Evolutionary conservation across 2,329 filamentous ascomycete genomes (phyloP), one percentile per base, ranked within the genome.

Genomic region (Phialocephala sp.): DNA sequence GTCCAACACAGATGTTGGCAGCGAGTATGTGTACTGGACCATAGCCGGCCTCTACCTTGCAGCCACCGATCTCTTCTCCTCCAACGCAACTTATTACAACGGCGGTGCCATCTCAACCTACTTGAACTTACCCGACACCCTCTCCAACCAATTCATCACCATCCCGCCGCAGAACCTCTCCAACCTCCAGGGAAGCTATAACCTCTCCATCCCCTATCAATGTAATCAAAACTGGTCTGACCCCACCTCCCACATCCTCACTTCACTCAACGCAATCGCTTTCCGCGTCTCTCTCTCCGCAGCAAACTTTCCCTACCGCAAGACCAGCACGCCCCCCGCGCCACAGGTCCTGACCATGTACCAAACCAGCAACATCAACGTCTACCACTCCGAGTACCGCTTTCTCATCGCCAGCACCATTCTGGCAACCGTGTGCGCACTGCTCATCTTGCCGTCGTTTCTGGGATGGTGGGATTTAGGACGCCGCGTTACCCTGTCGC

Each of bases 391-490:
- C 20, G 59, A 64, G 14, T 62, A 67, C 47, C 11, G n/a, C 2
- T 67, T 52, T 22, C 50, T 68, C 9, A 55, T 62, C 8, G 60
- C 54, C n/a, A 64, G 56, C n/a, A 52, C 60, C 8, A 18, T 60
- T 11, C 56, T 68, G 2, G 55, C 52, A 14, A 22, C 52, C 4
- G 15, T 61, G 12, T 62, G 47, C 27, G 55, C 61, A 27, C 18
- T 59, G 37, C 41, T 66, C 1, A 36, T 66, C 4, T 39, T 59
- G n/a, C 64, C 64, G 1, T 63, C 47, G 3, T 66, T 69, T 55
- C 36, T 63, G 1, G 64, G 68, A 0, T 65, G 64, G 63, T 69
- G 68, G 66, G 27, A 59, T 22, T 50, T 69, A 5, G 64, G 64
- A 20, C 22, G 56, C 11, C 8, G 45, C 11, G 57, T 68, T 1